Evolutionary conservation across 106 monocot genomes (phyloP), one percentile per base, ranked within the genome.

Genomic region (Amphibolis antarctica): DNA sequence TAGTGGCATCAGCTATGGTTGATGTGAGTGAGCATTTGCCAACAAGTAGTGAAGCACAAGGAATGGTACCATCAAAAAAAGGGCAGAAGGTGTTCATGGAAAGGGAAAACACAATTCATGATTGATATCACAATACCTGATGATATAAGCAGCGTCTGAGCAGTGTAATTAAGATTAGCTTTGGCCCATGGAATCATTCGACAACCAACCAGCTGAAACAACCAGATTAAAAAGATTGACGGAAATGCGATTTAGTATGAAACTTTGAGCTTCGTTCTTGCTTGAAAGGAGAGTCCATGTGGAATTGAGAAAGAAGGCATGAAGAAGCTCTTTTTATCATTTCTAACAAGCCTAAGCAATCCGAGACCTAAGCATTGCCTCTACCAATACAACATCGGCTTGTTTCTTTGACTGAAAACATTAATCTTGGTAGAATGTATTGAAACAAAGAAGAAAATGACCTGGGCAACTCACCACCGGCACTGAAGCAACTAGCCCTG

Each of bases 151-250:
- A 88, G 81, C 1, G 88, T 70, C 58, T 88, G 88, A 67, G 81
- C 88, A 60, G 81, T 81, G 68, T 88, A 66, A 56, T 88, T 88
- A 42, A 88, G 78, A 62, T 88, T 88, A 54, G 84, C 81, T 75
- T 88, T 88, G 59, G 88, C 88, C 88, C 88, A 84, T 18, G 88
- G 88, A 76, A 88, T 56, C 46, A 59, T 61, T 25, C 88, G 83
- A 54, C 83, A 84, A 66, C 71, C 81, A 49, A 84, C 65, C 49
- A 88, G 17, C 61, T 43, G 1, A 19, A 21, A 43, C 17, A 27
- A 61, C 12, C 12, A 28, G 48, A 12, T 26, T 6, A 18, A 11
- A 48, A 48, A 13, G 48, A 15, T 48, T n/a, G n/a, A n/a, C n/a
- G 14, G 48, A 48, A 48, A 1, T 11, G 48, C 14, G 14, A 11